Percentiles rank a stretch among this genome's conserved stretches.
These are phyloP conservation scores for Rubia yunnanensis DNA, from an alignment of 257 asterid genomes.

Conservation along the genomic window DNA sequence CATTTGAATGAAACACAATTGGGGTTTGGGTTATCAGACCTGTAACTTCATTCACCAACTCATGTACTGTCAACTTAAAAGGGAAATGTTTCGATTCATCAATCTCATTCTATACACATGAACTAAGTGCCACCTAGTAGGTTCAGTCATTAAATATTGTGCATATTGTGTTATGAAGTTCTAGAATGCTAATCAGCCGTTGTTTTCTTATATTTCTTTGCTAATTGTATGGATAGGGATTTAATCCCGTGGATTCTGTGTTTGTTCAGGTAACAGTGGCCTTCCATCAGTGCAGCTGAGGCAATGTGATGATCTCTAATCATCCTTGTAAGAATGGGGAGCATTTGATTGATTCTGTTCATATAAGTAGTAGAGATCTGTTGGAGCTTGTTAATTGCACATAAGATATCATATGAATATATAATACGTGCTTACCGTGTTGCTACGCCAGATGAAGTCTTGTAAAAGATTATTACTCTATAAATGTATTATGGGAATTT, in stretches of 20 bases:
- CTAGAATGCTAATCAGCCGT: background rate
- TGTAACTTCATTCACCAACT: no score
- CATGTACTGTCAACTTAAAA: no score
- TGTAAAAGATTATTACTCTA: background rate
- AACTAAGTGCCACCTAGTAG: background rate
- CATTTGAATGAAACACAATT: background rate
- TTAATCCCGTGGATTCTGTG: background rate
- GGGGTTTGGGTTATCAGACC: background rate
- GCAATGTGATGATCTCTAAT: slow-evolving; percentile 1
- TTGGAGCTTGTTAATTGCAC: slow-evolving; percentile 8
- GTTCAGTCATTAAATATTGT: background rate
- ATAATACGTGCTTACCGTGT: background rate
- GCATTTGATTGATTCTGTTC: slow-evolving; percentile 1
- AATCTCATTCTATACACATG: background rate
- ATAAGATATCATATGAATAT: background rate
- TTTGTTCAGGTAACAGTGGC: slow-evolving; percentile 10
- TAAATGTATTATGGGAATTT: background rate
- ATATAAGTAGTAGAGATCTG: slow-evolving; percentile 11
- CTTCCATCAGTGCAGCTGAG: background rate
- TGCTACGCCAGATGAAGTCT: background rate
- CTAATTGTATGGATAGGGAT: background rate
- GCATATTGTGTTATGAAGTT: background rate
- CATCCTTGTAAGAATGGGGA: background rate
- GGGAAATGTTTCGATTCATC: no score
- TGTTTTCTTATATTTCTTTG: no score